These are phyloP conservation scores for Chrysosphaeria jannelii DNA, from an alignment of 2,329 filamentous ascomycete genomes.

Conservation along the genomic window DNA sequence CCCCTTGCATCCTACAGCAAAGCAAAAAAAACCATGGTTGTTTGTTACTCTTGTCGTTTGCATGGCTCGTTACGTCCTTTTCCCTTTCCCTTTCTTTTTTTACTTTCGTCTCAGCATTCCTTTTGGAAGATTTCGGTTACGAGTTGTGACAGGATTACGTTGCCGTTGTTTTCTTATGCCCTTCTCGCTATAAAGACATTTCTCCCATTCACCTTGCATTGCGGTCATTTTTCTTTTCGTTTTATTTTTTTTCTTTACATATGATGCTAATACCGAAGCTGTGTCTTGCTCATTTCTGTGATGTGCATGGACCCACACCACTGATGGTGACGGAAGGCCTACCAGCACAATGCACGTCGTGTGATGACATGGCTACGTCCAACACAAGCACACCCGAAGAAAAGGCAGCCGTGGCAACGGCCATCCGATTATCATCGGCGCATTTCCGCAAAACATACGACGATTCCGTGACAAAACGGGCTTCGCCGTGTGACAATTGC, in stretches of 20 bases:
- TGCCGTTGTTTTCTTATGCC: not conserved
- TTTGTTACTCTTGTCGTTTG: too few relatives aligned
- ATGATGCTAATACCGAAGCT: constrained; percentile 21
- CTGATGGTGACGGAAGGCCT: constrained; percentile 39
- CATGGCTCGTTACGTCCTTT: not conserved
- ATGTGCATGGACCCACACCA: constrained; percentile 36
- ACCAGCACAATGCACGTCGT: constrained; percentile 26
- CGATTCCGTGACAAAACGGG: constrained; percentile 30
- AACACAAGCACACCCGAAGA: not conserved
- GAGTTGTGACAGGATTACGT: too few relatives aligned
- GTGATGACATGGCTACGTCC: constrained; percentile 14
- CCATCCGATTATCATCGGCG: constrained; percentile 2
- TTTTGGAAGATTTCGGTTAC: not conserved
- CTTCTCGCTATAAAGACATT: not conserved
- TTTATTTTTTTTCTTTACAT: too few relatives aligned
- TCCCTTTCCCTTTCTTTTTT: not conserved
- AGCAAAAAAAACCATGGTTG: too few relatives aligned
- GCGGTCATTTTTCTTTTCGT: constrained; percentile 10
- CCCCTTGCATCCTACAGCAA: too few relatives aligned
- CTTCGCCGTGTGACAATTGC: constrained; percentile 36
- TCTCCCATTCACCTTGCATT: not conserved
- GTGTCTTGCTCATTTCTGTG: constrained; percentile 40
- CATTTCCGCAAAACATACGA: constrained; percentile 29
- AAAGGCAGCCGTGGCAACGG: constrained; percentile 2
- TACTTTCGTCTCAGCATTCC: not conserved